Evolutionary conservation across 306 rosid species (phyloP).

Genomic region (Canavalia ensiformis): DNA sequence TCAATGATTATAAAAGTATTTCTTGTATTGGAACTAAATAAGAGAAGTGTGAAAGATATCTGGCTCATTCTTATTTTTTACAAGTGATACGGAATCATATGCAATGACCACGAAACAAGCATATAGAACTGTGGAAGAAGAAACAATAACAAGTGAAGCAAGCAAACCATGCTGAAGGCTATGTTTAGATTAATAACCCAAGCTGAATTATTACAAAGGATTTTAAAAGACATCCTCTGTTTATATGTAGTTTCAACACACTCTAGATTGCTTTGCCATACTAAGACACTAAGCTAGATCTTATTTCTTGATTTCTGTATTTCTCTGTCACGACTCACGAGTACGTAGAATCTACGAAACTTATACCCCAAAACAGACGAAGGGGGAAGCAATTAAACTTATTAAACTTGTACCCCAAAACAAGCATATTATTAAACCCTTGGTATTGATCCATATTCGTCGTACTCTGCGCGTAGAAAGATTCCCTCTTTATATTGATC

Average conservation of each 20-base stretch:
- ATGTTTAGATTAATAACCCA: neutral
- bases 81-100: neutral
- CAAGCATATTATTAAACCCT: neutral
- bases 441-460: neutral
- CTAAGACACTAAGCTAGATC: slow-evolving; percentile 5
- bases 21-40: too few species aligned
- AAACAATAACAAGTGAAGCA: neutral
- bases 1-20: too few species aligned
- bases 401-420: neutral
- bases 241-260: neutral
- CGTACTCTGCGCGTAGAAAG: slow-evolving; percentile 4
- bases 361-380: neutral
- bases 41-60: too few species aligned
- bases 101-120: neutral
- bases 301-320: neutral
- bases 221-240: slow-evolving; percentile 45
- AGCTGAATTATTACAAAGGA: slow-evolving; percentile 36
- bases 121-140: neutral
- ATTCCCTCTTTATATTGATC: slow-evolving; percentile 42
- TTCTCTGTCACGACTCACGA: slow-evolving; percentile 10
- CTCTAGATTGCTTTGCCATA: slow-evolving; percentile 11
- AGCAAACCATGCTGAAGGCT: neutral
- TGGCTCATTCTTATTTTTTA: too few species aligned
- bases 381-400: neutral
- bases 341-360: neutral